Percentiles rank a stretch among this genome's conserved stretches.
Evolutionary conservation across 2,329 filamentous ascomycete species (phyloP).

Genomic region (Parastagonospora nodorum): DNA sequence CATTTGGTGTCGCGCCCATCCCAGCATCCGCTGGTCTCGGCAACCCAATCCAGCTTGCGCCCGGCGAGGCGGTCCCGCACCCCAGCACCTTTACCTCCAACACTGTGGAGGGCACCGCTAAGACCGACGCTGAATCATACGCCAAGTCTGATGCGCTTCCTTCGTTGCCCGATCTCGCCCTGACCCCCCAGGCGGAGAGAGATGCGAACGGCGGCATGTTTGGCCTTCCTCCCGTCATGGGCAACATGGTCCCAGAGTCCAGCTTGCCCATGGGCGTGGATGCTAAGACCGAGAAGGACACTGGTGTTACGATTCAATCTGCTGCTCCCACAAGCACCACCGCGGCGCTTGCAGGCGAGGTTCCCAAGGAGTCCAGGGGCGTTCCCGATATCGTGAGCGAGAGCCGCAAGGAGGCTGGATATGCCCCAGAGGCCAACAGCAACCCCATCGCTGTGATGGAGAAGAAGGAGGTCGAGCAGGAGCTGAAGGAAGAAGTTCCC

Average conservation of each 20-base stretch:
- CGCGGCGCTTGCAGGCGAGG: conserved; percentile 51
- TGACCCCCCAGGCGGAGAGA: conserved; percentile 50
- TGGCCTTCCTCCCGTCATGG: conserved; percentile 56
- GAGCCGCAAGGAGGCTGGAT: conserved; percentile 70
- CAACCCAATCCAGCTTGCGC: conserved; percentile 79
- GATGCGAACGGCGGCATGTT: conserved; percentile 53
- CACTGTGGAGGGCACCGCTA: conserved; percentile 66
- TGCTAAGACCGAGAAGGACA: conserved; percentile 45
- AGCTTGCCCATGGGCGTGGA: conserved; percentile 71
- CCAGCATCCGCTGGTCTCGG: conserved; percentile 64
- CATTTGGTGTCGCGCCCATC: conserved; percentile 63
- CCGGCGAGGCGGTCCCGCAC: conserved; percentile 81
- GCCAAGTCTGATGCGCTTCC: conserved; percentile 71
- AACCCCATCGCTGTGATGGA: conserved; percentile 69
- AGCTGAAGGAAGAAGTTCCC: conserved; percentile 70
- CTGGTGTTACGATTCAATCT: conserved; percentile 49
- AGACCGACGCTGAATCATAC: conserved; percentile 79
- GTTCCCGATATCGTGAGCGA: conserved; percentile 69
- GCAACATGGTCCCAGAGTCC: conserved; percentile 79
- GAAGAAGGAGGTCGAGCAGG: conserved; percentile 72
- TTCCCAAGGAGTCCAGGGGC: conserved; percentile 51
- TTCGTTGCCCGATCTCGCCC: conserved; percentile 51
- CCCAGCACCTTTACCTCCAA: conserved; percentile 66
- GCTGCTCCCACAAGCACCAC: conserved; percentile 53
- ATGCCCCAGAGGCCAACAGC: conserved; percentile 70